phyloP scores from a whole-genome alignment of 257 asterid genomes.

The Scutellaria minor region DNA sequence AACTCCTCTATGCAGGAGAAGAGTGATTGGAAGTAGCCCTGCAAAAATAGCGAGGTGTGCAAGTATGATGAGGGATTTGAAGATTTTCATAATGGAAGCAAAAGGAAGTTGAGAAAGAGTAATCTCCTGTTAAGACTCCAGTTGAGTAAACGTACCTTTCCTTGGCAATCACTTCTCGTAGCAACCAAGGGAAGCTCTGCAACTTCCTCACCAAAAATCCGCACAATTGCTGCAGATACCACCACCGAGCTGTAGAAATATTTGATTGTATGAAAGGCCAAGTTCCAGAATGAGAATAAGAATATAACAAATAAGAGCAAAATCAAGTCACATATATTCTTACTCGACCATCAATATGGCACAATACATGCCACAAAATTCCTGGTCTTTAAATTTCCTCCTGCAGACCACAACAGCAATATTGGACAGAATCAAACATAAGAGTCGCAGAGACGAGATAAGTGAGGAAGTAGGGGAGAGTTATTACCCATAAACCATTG shows the following conservation, averaged over 20 bases:
- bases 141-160: conserved; percentile 55
- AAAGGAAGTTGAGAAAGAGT: neutral
- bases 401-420: conserved; percentile 49
- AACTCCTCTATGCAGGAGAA: conserved; percentile 34
- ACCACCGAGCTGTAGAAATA: conserved; percentile 58
- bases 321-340: conserved; percentile 35
- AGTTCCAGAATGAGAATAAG: neutral
- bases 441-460: neutral
- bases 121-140: neutral
- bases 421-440: conserved; percentile 4
- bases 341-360: conserved; percentile 73
- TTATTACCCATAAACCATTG: conserved; percentile 84
- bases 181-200: conserved; percentile 96
- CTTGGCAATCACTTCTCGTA: conserved; percentile 59
- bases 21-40: conserved; percentile 85
- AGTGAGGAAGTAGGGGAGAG: conserved; percentile 14
- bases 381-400: conserved; percentile 66
- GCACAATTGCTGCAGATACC: conserved; percentile 79
- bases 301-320: neutral
- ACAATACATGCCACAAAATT: conserved; percentile 82
- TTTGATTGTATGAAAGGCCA: conserved; percentile 20
- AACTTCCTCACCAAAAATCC: conserved; percentile 77
- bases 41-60: conserved; percentile 20
- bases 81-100: neutral
- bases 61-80: neutral